phyloP scores from a whole-genome alignment of 257 asterid species.

The Solanum habrochaites region DNA sequence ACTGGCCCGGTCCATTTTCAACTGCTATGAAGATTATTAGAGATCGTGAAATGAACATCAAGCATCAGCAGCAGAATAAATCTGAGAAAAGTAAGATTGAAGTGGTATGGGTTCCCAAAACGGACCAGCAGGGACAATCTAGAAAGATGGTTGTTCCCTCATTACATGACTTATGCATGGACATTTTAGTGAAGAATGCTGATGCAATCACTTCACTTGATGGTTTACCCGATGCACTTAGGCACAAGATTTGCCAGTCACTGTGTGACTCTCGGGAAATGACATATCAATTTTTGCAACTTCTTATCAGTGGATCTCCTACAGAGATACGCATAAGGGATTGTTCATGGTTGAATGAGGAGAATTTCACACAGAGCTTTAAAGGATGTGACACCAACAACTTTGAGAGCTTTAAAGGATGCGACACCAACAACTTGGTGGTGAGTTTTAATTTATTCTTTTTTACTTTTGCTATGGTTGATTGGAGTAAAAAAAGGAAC shows the following conservation, averaged over 20 bases:
- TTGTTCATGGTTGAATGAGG: slow-evolving; percentile 90
- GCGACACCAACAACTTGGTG: slow-evolving; percentile 44
- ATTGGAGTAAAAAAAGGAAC: neutral
- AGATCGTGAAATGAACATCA: slow-evolving; percentile 41
- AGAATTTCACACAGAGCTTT: slow-evolving; percentile 41
- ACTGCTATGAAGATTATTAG: slow-evolving; percentile 74
- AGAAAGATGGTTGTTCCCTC: slow-evolving; percentile 40
- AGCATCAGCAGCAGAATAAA: slow-evolving; percentile 10
- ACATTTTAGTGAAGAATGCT: slow-evolving; percentile 53
- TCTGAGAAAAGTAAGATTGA: slow-evolving; percentile 17
- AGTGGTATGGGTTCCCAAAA: slow-evolving; percentile 54
- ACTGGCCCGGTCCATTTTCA: slow-evolving; percentile 97
- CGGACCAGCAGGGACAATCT: slow-evolving; percentile 13
- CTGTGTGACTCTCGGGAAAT: slow-evolving; percentile 67
- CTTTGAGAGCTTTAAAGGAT: slow-evolving; percentile 41
- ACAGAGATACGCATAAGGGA: slow-evolving; percentile 73
- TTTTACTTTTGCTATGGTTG: neutral
- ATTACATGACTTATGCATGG: slow-evolving; percentile 62
- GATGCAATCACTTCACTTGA: slow-evolving; percentile 77
- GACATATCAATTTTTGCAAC: slow-evolving; percentile 48
- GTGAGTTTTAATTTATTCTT: slow-evolving; percentile 18
- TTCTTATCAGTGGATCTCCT: slow-evolving; percentile 59
- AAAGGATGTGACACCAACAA: slow-evolving; percentile 41
- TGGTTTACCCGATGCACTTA: slow-evolving; percentile 65
- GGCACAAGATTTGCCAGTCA: slow-evolving; percentile 58